These are phyloP conservation scores for Xylaria curta DNA, from an alignment of 495 filamentous ascomycete genomes.

Conservation along the genomic window DNA sequence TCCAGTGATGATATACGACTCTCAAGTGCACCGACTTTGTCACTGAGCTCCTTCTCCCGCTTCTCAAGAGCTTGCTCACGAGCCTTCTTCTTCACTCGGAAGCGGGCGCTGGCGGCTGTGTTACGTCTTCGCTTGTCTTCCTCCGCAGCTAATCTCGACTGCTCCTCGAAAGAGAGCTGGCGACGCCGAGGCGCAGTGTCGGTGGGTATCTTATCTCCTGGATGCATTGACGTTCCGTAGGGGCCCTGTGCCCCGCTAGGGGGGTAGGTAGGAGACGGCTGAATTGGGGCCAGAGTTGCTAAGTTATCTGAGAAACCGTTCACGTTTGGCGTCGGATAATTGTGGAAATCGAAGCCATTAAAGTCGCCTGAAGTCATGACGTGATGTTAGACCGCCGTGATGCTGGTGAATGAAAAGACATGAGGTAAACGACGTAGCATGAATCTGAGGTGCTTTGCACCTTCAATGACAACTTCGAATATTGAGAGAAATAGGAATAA, in stretches of 20 bases:
- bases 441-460: slow-evolving; percentile 39
- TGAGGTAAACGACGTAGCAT: slow-evolving; percentile 29
- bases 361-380: slow-evolving; percentile 59
- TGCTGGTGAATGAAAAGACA: slow-evolving; percentile 32
- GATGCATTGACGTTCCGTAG: slow-evolving; percentile 48
- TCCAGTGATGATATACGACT: slow-evolving; percentile 83
- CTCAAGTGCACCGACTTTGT: slow-evolving; percentile 81
- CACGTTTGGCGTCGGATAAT: slow-evolving; percentile 55
- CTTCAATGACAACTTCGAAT: slow-evolving; percentile 39
- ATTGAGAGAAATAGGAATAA: slow-evolving; percentile 6
- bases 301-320: slow-evolving; percentile 51
- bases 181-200: slow-evolving; percentile 46
- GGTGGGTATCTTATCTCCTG: slow-evolving; percentile 60
- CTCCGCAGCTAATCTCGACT: slow-evolving; percentile 80
- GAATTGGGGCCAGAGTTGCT: slow-evolving; percentile 55
- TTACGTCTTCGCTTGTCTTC: slow-evolving; percentile 98
- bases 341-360: slow-evolving; percentile 55
- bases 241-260: slow-evolving; percentile 48
- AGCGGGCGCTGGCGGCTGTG: slow-evolving; percentile 91
- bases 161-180: slow-evolving; percentile 65
- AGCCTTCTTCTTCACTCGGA: slow-evolving; percentile 99
- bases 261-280: slow-evolving; percentile 49
- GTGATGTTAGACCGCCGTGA: slow-evolving; percentile 39
- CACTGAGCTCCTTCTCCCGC: slow-evolving; percentile 86
- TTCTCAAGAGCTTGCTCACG: slow-evolving; percentile 93